These are phyloP conservation scores for Erucastrum elatum DNA, from an alignment of 345 rosid species.

Conservation along the genomic window DNA sequence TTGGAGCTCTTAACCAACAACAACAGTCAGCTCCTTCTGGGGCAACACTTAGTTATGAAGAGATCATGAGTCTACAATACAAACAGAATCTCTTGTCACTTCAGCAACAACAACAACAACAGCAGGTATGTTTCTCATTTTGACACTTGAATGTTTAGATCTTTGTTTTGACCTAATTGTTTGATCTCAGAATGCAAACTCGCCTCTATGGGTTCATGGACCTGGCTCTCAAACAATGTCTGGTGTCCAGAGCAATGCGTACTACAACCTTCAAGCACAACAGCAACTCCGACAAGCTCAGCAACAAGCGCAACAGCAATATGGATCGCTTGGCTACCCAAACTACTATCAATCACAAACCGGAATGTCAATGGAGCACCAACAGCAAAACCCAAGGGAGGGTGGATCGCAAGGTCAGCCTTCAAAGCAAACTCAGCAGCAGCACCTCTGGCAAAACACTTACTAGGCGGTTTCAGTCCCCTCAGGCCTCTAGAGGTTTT, in stretches of 20 bases:
- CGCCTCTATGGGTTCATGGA: conserved; percentile 78
- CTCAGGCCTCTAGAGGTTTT: background rate
- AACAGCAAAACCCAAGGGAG: conserved; percentile 79
- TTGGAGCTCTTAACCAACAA: conserved; percentile 39
- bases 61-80: conserved; percentile 68
- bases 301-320: conserved; percentile 59
- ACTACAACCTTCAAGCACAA: conserved; percentile 90
- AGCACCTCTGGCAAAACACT: conserved; percentile 75
- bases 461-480: conserved; percentile 45
- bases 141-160: conserved; percentile 4
- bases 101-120: conserved; percentile 51
- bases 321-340: conserved; percentile 67
- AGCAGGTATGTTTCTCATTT: conserved; percentile 11
- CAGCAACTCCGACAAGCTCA: conserved; percentile 74
- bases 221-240: conserved; percentile 67
- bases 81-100: conserved; percentile 71
- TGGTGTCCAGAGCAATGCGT: conserved; percentile 62
- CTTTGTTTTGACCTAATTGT: background rate
- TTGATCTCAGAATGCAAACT: conserved; percentile 63
- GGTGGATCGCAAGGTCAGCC: conserved; percentile 52
- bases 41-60: conserved; percentile 65
- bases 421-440: conserved; percentile 71
- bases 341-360: conserved; percentile 77
- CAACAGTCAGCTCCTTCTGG: conserved; percentile 53
- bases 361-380: conserved; percentile 76